Base-by-base conservation (phyloP, 2,329 filamentous ascomycete species). In the Trichoderma afroharzianum region DNA sequence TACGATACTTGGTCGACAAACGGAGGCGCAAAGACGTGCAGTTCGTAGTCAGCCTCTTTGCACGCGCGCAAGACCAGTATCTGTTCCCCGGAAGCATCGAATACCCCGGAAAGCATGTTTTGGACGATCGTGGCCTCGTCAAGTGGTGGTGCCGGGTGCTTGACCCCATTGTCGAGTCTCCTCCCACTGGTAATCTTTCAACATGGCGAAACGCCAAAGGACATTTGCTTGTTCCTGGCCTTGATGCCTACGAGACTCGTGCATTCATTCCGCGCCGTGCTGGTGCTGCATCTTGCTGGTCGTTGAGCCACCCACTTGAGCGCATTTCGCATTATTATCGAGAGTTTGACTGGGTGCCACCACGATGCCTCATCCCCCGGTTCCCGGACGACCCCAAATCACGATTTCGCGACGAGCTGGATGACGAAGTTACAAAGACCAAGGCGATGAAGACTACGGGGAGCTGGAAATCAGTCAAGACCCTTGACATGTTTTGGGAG, bases 341-440 rank as follows among this genome's bases (percentile, higher is more conserved):
- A 8, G 86, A 90, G 58, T 85, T 84, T 69, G 85, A 84, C 74
- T 82, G 80, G 78, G 90, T 94, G 3, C 93, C 94, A 6, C 92
- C 93, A 0, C 88, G 95, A 72, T 97, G 93, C 78, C 85, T 98
- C 8, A 91, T 99, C 6, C 96, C 96, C 1, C 91, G 92, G 26
- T 97, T 97, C 74, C 96, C 96, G 1, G 96, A 99, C 79, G 96
- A 99, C 74, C 96, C 96, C 1, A 99, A 99, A 80, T 91, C 94
- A 1, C 89, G 96, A 6, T 98, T 95, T 78, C 86, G 97, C 59
- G 88, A 93, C 72, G 95, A 98, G 78, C 84, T 99, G 4, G 95
- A 99, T 77, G 93, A 95, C 36, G 94, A 97, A 78, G 86, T 93
- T 0, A 86, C 88, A 1, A 88, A 88, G 33, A 85, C 87, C 2